Base-by-base conservation (phyloP, 2,329 filamentous ascomycete species). In the Colletotrichum sp. region DNA sequence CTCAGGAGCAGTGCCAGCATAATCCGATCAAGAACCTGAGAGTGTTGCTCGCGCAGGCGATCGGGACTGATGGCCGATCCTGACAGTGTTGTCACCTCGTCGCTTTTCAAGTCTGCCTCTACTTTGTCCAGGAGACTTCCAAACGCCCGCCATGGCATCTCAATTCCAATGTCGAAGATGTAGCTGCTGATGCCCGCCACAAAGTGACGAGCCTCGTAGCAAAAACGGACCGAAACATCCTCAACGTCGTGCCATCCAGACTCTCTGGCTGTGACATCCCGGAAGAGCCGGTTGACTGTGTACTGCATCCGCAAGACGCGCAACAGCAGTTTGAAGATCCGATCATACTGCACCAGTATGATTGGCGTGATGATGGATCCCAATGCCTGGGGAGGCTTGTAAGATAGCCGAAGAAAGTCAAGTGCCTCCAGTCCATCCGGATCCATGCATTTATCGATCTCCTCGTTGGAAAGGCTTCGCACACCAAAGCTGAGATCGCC, bases 371-470 rank as follows among this genome's bases (percentile, higher is more conserved):
- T 93, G 77, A 99, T 89, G 0, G 92, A 88, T 55, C 93, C 89
- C 1, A 99, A 87, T 1, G 95, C 92, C 1, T 90, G 84, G 0
- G 96, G 94, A 1, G 96, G 90, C 55, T 93, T 94, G 85, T 98
- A 99, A 62, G 96, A 94, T 9, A 99, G 87, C 3, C 95, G 92
- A 18, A 99, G 88, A 81, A 99, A 99, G 84, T 99, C 97, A n/a
- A 99, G 88, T 0, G 97, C 97, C 81, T 96, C 93, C 21, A 99
- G 89, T 0, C 93, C 94, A 81, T 95, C 91, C 0, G 95, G 93
- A 80, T 99, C 92, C 89, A 98, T 93, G 83, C 96, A 96, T 77
- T 90, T 92, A 68, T 95, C 92, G 64, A 98, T 95, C 79, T 98
- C 96, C 63, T 93, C 93, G 9, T 92, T 89, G 0, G 93, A 90